Base-by-base conservation (phyloP, 2,329 filamentous ascomycete genomes). In the Diaporthe citri region DNA sequence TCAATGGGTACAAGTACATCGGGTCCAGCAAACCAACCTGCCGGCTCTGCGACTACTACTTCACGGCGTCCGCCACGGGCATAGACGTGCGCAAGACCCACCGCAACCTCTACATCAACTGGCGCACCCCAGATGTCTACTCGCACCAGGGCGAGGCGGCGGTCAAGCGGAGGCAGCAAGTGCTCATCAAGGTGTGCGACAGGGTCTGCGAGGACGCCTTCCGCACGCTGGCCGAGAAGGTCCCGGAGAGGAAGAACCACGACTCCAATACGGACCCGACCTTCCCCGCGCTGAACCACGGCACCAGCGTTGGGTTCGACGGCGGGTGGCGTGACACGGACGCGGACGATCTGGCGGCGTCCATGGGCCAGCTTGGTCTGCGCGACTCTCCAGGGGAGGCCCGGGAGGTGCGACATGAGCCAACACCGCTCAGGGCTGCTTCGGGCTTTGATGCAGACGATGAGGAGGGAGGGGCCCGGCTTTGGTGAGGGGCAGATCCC, bases 1-100 rank as follows among this genome's bases (percentile, higher is more conserved):
- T 83, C 73, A 55, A 75, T 0, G 74, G 77, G 12, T 81, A 79
- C 74, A 78, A 76, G 20, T 86, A 86, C 71, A 84, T 87, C n/a
- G 85, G 84, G 0, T 79, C 78, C 39, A 85, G 84, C 77, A 87
- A 87, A 76, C 84, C 84, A 0, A 82, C 84, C 0, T 87, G 85
- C 46, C 79, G 81, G 0, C 79, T 87, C 1, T 87, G 85, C 36
- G 55, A 78, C 4, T 81, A 82, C 64, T 87, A 84, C 67, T 84
- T 86, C n/a, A 67, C 72, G 1, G 77, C 77, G 0, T 80, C 82
- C 46, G 77, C 77, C 0, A 74, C 78, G 2, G 74, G 78, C 0
- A 79, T 85, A 2, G 66, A 77, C 2, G 80, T 82, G 1, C 80
- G 85, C 0, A 46, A 78, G 2, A 77, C 80, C 0, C 84, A 86